These are phyloP conservation scores for Eutrema japonicum DNA, from an alignment of 345 rosid genomes.

Conservation along the genomic window DNA sequence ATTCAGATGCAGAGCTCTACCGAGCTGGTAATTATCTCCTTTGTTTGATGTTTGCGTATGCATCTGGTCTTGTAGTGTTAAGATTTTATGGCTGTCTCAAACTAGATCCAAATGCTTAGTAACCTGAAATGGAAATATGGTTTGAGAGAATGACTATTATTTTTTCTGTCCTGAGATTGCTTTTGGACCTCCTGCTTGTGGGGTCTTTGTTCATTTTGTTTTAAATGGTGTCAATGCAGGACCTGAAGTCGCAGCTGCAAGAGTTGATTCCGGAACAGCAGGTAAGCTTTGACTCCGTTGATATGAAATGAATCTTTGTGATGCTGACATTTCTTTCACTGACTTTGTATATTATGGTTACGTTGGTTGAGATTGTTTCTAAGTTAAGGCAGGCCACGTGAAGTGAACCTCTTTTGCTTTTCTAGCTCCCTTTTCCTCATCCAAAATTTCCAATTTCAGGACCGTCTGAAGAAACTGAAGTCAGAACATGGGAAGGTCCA, in stretches of 20 bases:
- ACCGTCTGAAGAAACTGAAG: constrained; percentile 85
- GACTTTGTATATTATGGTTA: constrained; percentile 10
- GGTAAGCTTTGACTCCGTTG: constrained; percentile 47
- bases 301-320: background rate
- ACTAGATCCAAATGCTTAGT: background rate
- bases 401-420: constrained; percentile 9
- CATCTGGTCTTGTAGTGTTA: constrained; percentile 9
- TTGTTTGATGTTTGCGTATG: background rate
- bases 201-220: constrained; percentile 23
- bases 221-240: constrained; percentile 51
- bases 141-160: background rate
- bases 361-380: constrained; percentile 22
- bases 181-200: background rate
- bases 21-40: constrained; percentile 54
- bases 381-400: constrained; percentile 1
- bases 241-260: constrained; percentile 85
- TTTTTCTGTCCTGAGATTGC: background rate
- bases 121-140: background rate
- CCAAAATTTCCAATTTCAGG: constrained; percentile 52
- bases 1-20: constrained; percentile 80
- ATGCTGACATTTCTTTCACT: background rate
- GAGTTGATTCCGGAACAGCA: constrained; percentile 96
- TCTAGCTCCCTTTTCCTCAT: constrained; percentile 15
- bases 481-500: constrained; percentile 88
- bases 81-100: background rate